Base-by-base conservation (phyloP, 495 filamentous ascomycete species). In the Tuber calosporum region DNA sequence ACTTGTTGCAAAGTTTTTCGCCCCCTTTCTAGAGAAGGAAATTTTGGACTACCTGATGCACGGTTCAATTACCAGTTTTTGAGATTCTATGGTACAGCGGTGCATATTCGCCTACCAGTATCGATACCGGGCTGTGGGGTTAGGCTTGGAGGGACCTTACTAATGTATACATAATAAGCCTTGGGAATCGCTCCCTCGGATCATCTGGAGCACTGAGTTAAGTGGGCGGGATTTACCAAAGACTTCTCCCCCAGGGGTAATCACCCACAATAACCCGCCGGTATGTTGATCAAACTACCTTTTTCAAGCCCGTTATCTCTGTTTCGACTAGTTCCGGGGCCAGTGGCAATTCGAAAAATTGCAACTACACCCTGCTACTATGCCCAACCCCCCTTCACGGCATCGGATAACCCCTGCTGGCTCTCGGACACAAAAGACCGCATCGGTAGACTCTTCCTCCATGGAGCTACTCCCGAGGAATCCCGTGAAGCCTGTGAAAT, bases 371-470 rank as follows among this genome's bases (percentile, higher is more conserved):
- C 9, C 53, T 7, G 26, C 53, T 62, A 30, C 53, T 30, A 5
- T 62, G 34, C 53, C 53, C 53, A 34, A 30, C 9, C 53, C 53
- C 53, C 26, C 26, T 30, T 62, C 11, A 3, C 26, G 11, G 62
- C 74, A 26, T 30, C 34, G 17, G 73, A 73, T 22, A 74, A 81
- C 48, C 58, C 87, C 17, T 87, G 89, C 82, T 97, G 93, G 93
- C 89, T 96, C 68, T 87, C 89, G 22, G 87, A 90, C 67, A 87
- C 92, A 20, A 92, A 90, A 77, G 76, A 84, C 17, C 88, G 93
- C 58, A 82, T 97, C n/a, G 93, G 93, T 13, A 89, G 89, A 82
- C 96, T 95, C 82, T 88, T 97, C 76, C 86, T 86, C 76, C 96
- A 96, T 80, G 94, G 94, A 20, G 84, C 93, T 68, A 84, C 85